Evolutionary conservation across 306 rosid species (phyloP), one percentile per base, ranked within the genome.

Genomic region (Carpinus viminea): DNA sequence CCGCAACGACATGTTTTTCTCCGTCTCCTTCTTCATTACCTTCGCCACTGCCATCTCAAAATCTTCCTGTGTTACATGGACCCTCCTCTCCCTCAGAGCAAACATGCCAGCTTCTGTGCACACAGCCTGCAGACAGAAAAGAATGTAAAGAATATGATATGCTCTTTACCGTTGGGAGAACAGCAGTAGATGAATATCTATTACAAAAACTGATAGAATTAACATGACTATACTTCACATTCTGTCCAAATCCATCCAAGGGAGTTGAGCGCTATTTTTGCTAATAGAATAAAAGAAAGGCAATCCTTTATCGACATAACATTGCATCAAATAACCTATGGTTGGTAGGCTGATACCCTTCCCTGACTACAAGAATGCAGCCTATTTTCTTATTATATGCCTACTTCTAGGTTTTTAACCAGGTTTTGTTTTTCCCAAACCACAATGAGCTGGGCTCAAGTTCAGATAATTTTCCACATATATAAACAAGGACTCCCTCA

Each of bases 41-140:
- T 96, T 96, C 47, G 98, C 99, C 72, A 96, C 99, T 4, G 97
- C 99, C 97, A 96, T 96, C 89, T 96, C 99, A 62, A 96, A 96
- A 81, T 96, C 99, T 81, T 96, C 99, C 78, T 96, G 96, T 2
- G 98, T 91, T 51, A 96, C 99, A 20, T 93, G 99, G 46, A 96
- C 97, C 75, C 99, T 90, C 80, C 99, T 87, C 88, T 91, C 98
- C 80, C 99, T 91, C 85, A 96, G 76, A 48, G 99, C 98, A 85
- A 96, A 96, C 99, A 96, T 96, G 26, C 99, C 99, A 7, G 99
- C 98, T 87, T 96, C 99, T 48, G 99, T 96, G 89, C 99, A 93
- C 13, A 96, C 99, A n/a, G 99, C 99, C 99, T 95, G 88, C 69
- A 47, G 3, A 61, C 8, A 50, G 3, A 28, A 55, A 65, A 43